Evolutionary conservation across 129 eudicot genomes (phyloP).

Genomic region (Deinandra increscens): DNA sequence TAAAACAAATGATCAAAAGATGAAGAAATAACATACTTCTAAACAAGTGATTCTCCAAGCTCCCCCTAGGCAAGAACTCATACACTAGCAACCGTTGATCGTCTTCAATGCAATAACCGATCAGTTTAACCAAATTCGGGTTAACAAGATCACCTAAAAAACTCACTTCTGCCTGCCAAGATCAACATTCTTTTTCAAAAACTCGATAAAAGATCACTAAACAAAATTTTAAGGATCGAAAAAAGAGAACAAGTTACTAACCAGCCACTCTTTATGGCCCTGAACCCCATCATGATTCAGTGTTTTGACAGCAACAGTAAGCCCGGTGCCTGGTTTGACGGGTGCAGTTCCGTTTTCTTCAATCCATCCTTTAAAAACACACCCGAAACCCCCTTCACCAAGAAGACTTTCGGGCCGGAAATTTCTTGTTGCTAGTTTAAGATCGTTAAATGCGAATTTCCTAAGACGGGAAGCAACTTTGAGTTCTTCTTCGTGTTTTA

Average conservation of each 20-base stretch:
- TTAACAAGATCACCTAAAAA: conserved; percentile 86
- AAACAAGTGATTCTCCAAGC: conserved; percentile 92
- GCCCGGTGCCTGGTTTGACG: conserved; percentile 95
- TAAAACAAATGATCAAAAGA: conserved; percentile 2
- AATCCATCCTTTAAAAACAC: conserved; percentile 95
- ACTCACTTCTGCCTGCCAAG: conserved; percentile 93
- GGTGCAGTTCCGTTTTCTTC: conserved; percentile 97
- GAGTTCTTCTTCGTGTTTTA: conserved; percentile 72
- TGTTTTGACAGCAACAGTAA: conserved; percentile 94
- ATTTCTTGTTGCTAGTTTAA: conserved; percentile 79
- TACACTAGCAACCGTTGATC: conserved; percentile 92
- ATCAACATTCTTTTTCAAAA: too few relatives aligned
- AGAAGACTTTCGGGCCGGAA: conserved; percentile 94
- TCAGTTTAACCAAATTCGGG: conserved; percentile 88
- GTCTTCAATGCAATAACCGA: conserved; percentile 95
- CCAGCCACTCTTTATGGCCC: conserved; percentile 99
- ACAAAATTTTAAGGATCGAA: too few relatives aligned
- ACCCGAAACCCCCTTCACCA: conserved; percentile 92
- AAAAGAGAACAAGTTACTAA: too few relatives aligned
- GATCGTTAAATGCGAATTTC: conserved; percentile 75
- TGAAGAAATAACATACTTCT: conserved; percentile 50
- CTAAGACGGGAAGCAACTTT: conserved; percentile 83
- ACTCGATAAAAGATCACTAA: too few relatives aligned
- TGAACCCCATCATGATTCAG: conserved; percentile 97
- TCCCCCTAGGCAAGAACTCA: conserved; percentile 93